A percentile compares a stretch with the other conserved stretches of the same genome.
These are phyloP conservation scores for Lactuca sativa DNA, from an alignment of 129 eudicot species.

Conservation along the genomic window DNA sequence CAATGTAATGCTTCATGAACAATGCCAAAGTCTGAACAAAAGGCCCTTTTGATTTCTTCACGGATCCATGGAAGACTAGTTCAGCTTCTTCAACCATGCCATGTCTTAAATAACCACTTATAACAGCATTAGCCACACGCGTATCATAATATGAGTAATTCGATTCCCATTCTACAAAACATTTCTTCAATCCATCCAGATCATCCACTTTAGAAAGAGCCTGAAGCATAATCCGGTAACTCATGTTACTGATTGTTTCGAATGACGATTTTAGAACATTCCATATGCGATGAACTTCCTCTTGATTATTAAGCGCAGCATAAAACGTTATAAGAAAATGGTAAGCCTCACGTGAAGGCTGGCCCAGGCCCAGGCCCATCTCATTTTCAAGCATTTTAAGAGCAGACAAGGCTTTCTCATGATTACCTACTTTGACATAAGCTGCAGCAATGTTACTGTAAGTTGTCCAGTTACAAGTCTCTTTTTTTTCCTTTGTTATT, in stretches of 20 bases:
- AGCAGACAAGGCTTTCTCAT: slow-evolving; percentile 61
- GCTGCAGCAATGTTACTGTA: slow-evolving; percentile 60
- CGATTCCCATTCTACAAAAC: slow-evolving; percentile 75
- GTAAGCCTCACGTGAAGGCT: slow-evolving; percentile 43
- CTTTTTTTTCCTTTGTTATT: slow-evolving; percentile 30
- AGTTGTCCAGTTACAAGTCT: slow-evolving; percentile 59
- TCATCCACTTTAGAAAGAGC: slow-evolving; percentile 58
- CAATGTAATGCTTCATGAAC: slow-evolving; percentile 36
- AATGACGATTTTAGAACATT: slow-evolving; percentile 47
- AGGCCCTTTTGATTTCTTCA: slow-evolving; percentile 41
- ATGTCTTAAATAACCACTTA: slow-evolving; percentile 45
- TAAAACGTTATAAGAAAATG: slow-evolving; percentile 58
- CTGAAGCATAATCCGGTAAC: slow-evolving; percentile 54
- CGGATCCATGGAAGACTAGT: slow-evolving; percentile 33
- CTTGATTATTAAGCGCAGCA: slow-evolving; percentile 47
- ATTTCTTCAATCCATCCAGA: slow-evolving; percentile 43
- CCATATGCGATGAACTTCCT: slow-evolving; percentile 57
- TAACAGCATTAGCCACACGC: slow-evolving; percentile 43
- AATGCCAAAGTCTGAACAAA: slow-evolving; percentile 35
- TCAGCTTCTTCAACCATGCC: slow-evolving; percentile 69
- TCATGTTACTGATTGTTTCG: slow-evolving; percentile 37
- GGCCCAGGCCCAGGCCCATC: slow-evolving; percentile 32
- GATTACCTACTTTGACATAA: slow-evolving; percentile 53
- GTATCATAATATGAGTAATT: slow-evolving; percentile 46
- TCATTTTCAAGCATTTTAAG: slow-evolving; percentile 53